phyloP scores from a whole-genome alignment of 148 eudicot genomes.

The Rhododendron williamsianum region DNA sequence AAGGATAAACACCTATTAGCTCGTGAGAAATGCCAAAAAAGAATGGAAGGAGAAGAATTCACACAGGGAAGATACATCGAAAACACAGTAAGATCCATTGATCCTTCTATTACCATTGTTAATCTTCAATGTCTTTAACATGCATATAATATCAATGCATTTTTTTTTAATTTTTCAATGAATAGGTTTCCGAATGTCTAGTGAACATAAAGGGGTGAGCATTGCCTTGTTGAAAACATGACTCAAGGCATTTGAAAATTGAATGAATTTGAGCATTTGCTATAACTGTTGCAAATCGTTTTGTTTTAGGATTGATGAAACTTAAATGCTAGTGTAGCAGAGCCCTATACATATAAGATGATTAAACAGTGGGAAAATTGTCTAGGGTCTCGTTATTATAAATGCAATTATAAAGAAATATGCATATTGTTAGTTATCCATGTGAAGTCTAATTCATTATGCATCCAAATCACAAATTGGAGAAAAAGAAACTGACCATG shows the following conservation, averaged over 20 bases:
- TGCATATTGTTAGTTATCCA: neutral
- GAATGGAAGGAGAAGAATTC: neutral
- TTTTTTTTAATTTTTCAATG: neutral
- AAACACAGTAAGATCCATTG: neutral
- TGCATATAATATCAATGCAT: neutral
- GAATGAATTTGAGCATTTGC: neutral
- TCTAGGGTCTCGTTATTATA: neutral
- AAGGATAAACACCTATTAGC: slow-evolving; percentile 9
- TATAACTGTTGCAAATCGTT: neutral
- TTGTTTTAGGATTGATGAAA: neutral
- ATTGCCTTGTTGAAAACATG: neutral
- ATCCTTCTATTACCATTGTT: neutral
- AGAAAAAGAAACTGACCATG: slow-evolving; percentile 43
- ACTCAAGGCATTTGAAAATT: neutral
- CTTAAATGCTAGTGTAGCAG: neutral
- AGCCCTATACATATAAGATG: neutral
- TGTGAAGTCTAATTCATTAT: neutral
- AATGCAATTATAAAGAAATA: neutral
- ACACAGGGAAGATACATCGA: neutral
- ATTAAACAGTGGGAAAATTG: neutral
- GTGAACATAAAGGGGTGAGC: neutral
- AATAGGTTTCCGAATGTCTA: neutral
- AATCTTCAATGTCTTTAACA: neutral
- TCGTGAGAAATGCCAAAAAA: slow-evolving; percentile 9
- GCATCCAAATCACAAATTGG: neutral